Evolutionary conservation across 176 grass and related monocot species (phyloP), one percentile per base, ranked within the genome.

Genomic region (Bonia amplexicaulis): DNA sequence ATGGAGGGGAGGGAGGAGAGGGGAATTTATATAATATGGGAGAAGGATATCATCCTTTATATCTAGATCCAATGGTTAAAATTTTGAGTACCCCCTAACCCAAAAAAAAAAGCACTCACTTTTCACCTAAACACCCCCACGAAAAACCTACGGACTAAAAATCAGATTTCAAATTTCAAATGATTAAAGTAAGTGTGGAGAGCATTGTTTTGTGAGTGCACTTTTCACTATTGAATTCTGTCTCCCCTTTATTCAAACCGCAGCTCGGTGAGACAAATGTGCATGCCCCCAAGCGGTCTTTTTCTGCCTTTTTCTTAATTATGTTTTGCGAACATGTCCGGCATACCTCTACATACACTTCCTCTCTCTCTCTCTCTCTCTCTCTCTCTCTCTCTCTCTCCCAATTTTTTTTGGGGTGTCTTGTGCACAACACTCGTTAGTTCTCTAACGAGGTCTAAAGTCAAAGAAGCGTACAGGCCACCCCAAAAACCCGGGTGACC

Each of bases 391-490:
- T 33, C 17, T 27, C 65, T 7, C 41, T 23, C 7, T 20, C 47
- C 37, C 35, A 41, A 27, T 74, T 3, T 8, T 14, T 20, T 37
- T 33, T 14, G 19, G 11, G 26, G 52, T 86, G 80, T 45, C 84
- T 80, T 77, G 78, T 57, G 52, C 69, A 73, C 62, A 76, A 69
- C 63, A 81, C 85, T 76, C 76, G 81, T 87, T 75, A 49, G 63
- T 71, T 88, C 76, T 71, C 46, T 65, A 58, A 81, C 83, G 81
- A 81, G 55, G 76, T 64, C 81, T 69, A 77, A 94, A 94, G 92
- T 94, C 92, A 94, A 92, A 92, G 80, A 83, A 88, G 87, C 55
- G 90, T 77, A 91, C 90, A 92, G 92, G 82, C 53, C 85, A 87
- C 81, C 89, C 92, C 82, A 71, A 92, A 89, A 92, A 91, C 89